A percentile compares a stretch with the other conserved stretches of the same genome.
These are phyloP conservation scores for Aspergillus aculeatinus DNA, from an alignment of 2,329 filamentous ascomycete species.

Conservation along the genomic window DNA sequence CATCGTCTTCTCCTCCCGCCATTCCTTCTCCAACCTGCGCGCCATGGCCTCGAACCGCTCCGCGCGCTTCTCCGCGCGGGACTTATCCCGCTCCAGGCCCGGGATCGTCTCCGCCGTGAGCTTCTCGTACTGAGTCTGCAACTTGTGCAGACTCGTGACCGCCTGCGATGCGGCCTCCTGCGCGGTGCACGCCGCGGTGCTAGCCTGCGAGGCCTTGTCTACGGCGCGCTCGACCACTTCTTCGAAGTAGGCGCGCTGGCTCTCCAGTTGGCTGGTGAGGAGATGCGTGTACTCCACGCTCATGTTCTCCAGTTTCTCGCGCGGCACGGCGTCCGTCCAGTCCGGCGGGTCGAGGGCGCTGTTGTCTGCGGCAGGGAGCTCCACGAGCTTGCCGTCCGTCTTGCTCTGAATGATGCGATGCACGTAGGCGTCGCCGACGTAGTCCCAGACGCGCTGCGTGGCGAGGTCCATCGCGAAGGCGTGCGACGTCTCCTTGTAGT, in stretches of 20 bases:
- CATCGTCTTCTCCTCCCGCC: slow-evolving; percentile 84
- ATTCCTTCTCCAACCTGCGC: slow-evolving; percentile 69
- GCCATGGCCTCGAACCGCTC: slow-evolving; percentile 74
- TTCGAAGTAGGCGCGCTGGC: slow-evolving; percentile 90
- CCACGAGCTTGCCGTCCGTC: slow-evolving; percentile 86
- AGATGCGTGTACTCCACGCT: slow-evolving; percentile 93
- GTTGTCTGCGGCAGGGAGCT: slow-evolving; percentile 66
- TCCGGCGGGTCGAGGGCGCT: slow-evolving; percentile 44
- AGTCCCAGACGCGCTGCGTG: slow-evolving; percentile 97
- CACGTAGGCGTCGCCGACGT: slow-evolving; percentile 91
- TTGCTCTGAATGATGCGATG: slow-evolving; percentile 94
- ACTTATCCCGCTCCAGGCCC: slow-evolving; percentile 69
- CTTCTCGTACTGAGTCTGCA: slow-evolving; percentile 57
- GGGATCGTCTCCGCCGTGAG: slow-evolving; percentile 61
- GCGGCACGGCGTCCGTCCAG: slow-evolving; percentile 47
- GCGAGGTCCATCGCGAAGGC: slow-evolving; percentile 89
- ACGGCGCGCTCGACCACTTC: slow-evolving; percentile 85
- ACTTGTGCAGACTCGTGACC: slow-evolving; percentile 51
- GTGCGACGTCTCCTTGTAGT: slow-evolving; percentile 87
- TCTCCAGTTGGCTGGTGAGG: slow-evolving; percentile 87
- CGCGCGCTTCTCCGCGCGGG: slow-evolving; percentile 66
- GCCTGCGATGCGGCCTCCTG: slow-evolving; percentile 67
- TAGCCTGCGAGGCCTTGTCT: slow-evolving; percentile 79
- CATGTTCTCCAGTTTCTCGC: slow-evolving; percentile 71
- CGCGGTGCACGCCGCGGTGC: slow-evolving; percentile 51